Evolutionary conservation across 2,329 filamentous ascomycete species (phyloP).

Genomic region (Neopestalotiopsis rosae): DNA sequence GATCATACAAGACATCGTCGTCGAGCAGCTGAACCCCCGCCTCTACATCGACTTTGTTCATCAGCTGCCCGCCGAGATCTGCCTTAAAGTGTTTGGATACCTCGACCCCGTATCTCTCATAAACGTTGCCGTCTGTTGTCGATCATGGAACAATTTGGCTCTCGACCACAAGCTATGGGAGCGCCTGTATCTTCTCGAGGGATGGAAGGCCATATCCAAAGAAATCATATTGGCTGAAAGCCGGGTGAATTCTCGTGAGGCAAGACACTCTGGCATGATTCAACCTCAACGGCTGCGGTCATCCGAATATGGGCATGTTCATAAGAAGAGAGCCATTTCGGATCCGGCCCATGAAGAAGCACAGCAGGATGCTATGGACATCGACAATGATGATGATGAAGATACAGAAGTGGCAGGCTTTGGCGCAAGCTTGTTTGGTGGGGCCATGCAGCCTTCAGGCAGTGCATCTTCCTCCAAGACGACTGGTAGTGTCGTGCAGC

Average conservation of each 20-base stretch:
- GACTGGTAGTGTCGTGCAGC: conserved; percentile 31
- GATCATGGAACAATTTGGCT: conserved; percentile 80
- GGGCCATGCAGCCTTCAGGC: conserved; percentile 25
- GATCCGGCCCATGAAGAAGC: conserved; percentile 41
- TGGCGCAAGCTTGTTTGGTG: conserved; percentile 31
- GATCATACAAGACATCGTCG: conserved; percentile 77
- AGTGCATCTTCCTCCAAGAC: conserved; percentile 34
- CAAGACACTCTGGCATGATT: conserved; percentile 40
- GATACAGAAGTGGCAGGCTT: conserved; percentile 30
- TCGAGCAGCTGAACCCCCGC: conserved; percentile 75
- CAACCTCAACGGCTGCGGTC: conserved; percentile 49
- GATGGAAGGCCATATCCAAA: conserved; percentile 75
- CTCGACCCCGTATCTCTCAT: conserved; percentile 83
- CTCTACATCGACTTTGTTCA: conserved; percentile 92
- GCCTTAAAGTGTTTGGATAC: conserved; percentile 85
- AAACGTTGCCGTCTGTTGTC: conserved; percentile 78
- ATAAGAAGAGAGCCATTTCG: conserved; percentile 60
- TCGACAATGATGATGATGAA: conserved; percentile 35
- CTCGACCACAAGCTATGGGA: conserved; percentile 89
- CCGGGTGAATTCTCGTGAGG: conserved; percentile 53
- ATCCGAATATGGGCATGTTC: conserved; percentile 55
- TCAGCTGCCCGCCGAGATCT: conserved; percentile 88
- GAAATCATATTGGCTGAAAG: conserved; percentile 74
- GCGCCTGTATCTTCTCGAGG: conserved; percentile 80
- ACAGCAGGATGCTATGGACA: conserved; percentile 52